phyloP scores from a whole-genome alignment of 2,329 filamentous ascomycete genomes.

The Diplodia corticola region DNA sequence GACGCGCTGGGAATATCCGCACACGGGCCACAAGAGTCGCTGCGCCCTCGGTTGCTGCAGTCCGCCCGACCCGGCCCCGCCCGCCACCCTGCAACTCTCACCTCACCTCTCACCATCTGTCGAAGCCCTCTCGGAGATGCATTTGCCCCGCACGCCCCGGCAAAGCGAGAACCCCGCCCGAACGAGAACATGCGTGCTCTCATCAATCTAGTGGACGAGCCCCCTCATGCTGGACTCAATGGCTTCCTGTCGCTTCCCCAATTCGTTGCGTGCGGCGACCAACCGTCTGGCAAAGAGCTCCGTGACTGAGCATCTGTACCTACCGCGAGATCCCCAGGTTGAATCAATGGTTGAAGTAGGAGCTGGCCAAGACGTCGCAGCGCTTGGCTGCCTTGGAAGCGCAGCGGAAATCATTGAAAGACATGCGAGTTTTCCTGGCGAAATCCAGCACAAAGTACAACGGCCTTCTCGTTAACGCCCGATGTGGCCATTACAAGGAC shows the following conservation, averaged over 20 bases:
- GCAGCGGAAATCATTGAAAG: not conserved
- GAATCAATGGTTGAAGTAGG: conserved; percentile 34
- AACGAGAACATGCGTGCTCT: not conserved
- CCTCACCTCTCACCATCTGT: conserved; percentile 44
- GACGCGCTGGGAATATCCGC: conserved; percentile 28
- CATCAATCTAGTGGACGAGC: not conserved
- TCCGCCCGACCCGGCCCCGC: conserved; percentile 33
- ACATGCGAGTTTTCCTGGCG: not conserved
- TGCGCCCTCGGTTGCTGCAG: conserved; percentile 29
- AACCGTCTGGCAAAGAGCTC: conserved; percentile 84
- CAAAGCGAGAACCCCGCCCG: not conserved
- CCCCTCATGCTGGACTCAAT: not conserved
- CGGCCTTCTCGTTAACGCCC: not conserved
- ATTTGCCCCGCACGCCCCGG: not conserved
- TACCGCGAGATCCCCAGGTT: conserved; percentile 39
- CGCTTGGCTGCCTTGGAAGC: not conserved
- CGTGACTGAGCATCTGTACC: conserved; percentile 48
- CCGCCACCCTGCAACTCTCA: conserved; percentile 27
- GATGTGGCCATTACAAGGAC: not conserved
- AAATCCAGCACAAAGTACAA: not conserved
- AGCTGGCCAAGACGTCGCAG: conserved; percentile 6
- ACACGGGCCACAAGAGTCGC: conserved; percentile 35
- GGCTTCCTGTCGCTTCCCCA: conserved; percentile 44
- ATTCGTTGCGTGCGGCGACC: conserved; percentile 80
- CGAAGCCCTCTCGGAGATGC: not conserved